A percentile compares a stretch with the other conserved stretches of the same genome.
Evolutionary conservation across 805 yeast genomes (phyloP).

Genomic region (Candida nitratophila): DNA sequence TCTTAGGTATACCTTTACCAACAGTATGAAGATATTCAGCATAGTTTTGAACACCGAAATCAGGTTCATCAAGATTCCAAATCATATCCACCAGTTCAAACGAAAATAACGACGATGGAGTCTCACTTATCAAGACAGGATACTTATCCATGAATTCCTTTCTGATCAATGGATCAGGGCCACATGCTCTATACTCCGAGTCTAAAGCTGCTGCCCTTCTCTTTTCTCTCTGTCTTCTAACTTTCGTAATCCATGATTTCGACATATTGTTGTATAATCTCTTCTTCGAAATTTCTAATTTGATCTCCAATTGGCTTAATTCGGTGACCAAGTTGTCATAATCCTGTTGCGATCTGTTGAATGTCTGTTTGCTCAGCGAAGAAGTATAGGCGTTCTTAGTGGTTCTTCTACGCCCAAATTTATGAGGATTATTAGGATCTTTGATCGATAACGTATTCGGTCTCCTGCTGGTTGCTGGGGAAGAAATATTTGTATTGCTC

Average conservation of each 20-base stretch:
- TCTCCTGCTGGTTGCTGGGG: background rate
- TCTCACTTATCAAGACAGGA: constrained; percentile 20
- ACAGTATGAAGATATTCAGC: constrained; percentile 31
- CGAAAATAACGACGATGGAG: constrained; percentile 48
- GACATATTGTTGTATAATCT: constrained; percentile 21
- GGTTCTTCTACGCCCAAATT: background rate
- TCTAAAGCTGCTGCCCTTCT: constrained; percentile 3
- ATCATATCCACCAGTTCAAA: constrained; percentile 42
- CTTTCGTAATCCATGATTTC: constrained; percentile 25
- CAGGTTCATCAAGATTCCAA: constrained; percentile 42
- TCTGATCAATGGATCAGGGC: constrained; percentile 21
- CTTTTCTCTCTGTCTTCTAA: constrained; percentile 6
- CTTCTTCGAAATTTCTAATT: constrained; percentile 17
- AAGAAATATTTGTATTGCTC: no score
- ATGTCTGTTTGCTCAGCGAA: constrained; percentile 10
- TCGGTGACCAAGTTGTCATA: constrained; percentile 15
- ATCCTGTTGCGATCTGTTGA: constrained; percentile 15
- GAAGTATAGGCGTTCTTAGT: background rate
- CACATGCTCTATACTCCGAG: constrained; percentile 5
- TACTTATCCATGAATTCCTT: constrained; percentile 18
- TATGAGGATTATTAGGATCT: background rate
- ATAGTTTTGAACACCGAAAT: constrained; percentile 43
- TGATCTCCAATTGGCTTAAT: constrained; percentile 10
- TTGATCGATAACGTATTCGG: background rate
- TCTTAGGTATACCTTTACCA: constrained; percentile 49